These are phyloP conservation scores for Heimioporus sp. DNA, from an alignment of 768 basidiomycete genomes.

Conservation along the genomic window DNA sequence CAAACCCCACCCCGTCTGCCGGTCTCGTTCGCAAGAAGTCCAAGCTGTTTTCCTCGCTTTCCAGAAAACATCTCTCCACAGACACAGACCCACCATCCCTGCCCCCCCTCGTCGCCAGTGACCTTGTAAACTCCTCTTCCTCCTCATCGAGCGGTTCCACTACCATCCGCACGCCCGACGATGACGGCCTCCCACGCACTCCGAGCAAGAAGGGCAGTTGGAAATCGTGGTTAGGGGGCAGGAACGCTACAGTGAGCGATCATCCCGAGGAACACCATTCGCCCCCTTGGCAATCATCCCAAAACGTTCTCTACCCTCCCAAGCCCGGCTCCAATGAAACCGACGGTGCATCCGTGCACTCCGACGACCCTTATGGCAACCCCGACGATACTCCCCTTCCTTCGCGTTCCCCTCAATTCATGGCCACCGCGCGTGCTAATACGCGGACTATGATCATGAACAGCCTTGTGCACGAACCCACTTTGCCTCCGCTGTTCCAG, in stretches of 20 bases:
- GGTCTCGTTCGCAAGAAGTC: constrained; percentile 23
- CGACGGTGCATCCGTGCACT: constrained; percentile 38
- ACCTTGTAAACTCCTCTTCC: constrained; percentile 52
- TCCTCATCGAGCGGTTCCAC: constrained; percentile 59
- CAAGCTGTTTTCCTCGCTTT: constrained; percentile 25
- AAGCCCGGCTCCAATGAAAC: constrained; percentile 22
- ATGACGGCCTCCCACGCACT: constrained; percentile 41
- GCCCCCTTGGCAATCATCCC: constrained; percentile 32
- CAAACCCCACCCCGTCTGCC: constrained; percentile 11
- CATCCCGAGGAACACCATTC: constrained; percentile 23
- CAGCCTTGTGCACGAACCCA: constrained; percentile 38
- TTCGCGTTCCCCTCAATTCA: constrained; percentile 23
- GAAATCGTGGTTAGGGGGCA: constrained; percentile 54
- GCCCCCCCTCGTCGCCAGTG: constrained; percentile 22
- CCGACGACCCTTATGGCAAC: constrained; percentile 33
- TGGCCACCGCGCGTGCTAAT: constrained; percentile 35
- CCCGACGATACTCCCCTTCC: constrained; percentile 15
- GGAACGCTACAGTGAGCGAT: constrained; percentile 29
- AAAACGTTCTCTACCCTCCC: constrained; percentile 20
- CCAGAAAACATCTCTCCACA: constrained; percentile 23
- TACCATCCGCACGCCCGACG: constrained; percentile 58
- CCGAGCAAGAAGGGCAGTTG: constrained; percentile 48
- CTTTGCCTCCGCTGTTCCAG: constrained; percentile 51
- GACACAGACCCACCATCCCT: constrained; percentile 15
- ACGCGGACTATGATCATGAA: constrained; percentile 45